Evolutionary conservation across 371 early-diverging fungal genomes (phyloP).

Genomic region (Sporodiniella umbellata): DNA sequence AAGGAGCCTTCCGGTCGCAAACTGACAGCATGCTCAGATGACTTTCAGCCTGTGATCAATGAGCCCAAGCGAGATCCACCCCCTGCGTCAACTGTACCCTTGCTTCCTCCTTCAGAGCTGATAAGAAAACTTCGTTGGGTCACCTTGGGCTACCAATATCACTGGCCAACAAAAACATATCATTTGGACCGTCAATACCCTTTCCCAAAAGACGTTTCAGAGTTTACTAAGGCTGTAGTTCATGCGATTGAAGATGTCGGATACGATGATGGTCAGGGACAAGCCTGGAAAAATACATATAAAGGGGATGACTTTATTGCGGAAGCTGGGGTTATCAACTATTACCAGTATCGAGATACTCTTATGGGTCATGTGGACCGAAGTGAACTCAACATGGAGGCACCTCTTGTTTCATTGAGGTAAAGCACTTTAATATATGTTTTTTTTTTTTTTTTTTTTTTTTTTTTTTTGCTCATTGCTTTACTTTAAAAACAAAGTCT

Average conservation of each 20-base stretch:
- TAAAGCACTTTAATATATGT: constrained; percentile 12
- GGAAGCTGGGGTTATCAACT: constrained; percentile 95
- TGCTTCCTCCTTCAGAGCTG: constrained; percentile 46
- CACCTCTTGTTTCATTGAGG: constrained; percentile 70
- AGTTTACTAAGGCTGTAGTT: constrained; percentile 58
- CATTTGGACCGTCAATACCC: constrained; percentile 54
- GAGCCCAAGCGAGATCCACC: constrained; percentile 25
- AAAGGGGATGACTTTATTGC: constrained; percentile 56
- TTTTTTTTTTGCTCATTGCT: too few relatives aligned
- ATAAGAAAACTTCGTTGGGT: constrained; percentile 77
- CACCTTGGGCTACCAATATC: constrained; percentile 86
- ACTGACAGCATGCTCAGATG: constrained; percentile 21
- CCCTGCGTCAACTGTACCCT: constrained; percentile 30
- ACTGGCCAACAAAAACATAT: constrained; percentile 86
- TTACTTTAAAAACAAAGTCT: constrained; percentile 52
- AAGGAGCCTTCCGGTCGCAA: not conserved
- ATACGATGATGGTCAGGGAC: constrained; percentile 6
- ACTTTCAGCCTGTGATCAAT: constrained; percentile 15
- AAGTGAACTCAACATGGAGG: constrained; percentile 85
- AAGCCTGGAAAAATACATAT: constrained; percentile 34
- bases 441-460: not conserved
- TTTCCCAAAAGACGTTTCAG: constrained; percentile 55
- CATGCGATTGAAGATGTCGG: constrained; percentile 49
- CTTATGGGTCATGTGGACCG: constrained; percentile 95
- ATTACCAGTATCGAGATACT: constrained; percentile 81